Evolutionary conservation across 768 basidiomycete genomes (phyloP), one percentile per base, ranked within the genome.

Genomic region (Botryobasidium botryosum): DNA sequence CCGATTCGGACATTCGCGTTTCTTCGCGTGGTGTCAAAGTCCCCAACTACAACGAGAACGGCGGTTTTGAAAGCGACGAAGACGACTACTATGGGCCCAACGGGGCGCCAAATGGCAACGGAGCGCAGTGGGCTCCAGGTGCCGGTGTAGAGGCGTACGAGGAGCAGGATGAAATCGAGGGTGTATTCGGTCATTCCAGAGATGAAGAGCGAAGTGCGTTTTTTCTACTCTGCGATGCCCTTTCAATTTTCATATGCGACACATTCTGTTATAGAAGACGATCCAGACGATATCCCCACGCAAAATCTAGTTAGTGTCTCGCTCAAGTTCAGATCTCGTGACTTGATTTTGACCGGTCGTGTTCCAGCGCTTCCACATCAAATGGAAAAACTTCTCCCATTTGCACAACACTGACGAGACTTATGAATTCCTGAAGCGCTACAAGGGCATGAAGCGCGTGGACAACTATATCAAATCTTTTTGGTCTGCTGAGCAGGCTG

Each of bases 371-470:
- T 99, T 82, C 68, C 88, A 96, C 59, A 90, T 99, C 68, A 99
- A 99, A 63, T 99, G 94, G 94, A 96, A 97, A 62, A 78, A 77
- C 54, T 97, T 90, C 62, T 94, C 90, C 7, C 92, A 97, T 59
- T 70, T 97, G 13, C 94, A 97, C 67, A 96, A 99, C 57, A 99
- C 94, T n/a, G 92, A 97, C 58, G 94, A 99, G 63, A 79, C 79
- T 13, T 94, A 96, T 66, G 79, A 88, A 57, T 96, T 92, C 62
- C 67, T 97, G 48, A 96, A 92, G 61, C 75, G 82, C 21, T 97
- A 82, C 72, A 84, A 79, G 58, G 94, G 94, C 23, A 69, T 94
- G 53, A 97, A 97, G 62, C 84, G 90, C 41, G 86, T 99, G 50
- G 94, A 97, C 64, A 97, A 99, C 63, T 99, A 97, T 62, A 94